Conservation (phyloP, 306 rosid genomes). For the Quercus alba region DNA sequence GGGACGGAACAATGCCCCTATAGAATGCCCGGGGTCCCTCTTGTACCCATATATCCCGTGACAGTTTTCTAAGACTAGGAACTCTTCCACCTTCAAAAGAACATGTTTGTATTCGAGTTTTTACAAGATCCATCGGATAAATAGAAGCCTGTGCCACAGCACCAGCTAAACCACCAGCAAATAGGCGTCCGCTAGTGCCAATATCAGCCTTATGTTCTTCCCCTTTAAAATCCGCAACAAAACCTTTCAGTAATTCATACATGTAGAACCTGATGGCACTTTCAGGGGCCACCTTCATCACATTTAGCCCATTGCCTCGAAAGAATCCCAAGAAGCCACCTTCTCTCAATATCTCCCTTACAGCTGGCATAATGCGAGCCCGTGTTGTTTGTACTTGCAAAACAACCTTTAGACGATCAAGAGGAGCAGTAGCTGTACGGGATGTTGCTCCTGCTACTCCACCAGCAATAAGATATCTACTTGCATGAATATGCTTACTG, state of each 20-base stretch:
- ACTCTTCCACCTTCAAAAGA: conserved; percentile 53
- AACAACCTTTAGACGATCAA: conserved; percentile 82
- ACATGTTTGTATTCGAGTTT: conserved; percentile 80
- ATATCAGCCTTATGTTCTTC: conserved; percentile 46
- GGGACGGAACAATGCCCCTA: conserved; percentile 84
- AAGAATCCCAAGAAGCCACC: conserved; percentile 83
- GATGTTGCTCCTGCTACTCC: conserved; percentile 95
- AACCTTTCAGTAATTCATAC: conserved; percentile 68
- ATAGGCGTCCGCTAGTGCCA: conserved; percentile 64
- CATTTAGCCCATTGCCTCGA: conserved; percentile 91
- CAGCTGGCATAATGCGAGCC: conserved; percentile 66
- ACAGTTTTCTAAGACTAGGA: conserved; percentile 61
- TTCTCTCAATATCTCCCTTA: conserved; percentile 63
- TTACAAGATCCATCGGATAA: conserved; percentile 91
- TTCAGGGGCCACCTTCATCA: conserved; percentile 92
- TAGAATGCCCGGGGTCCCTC: conserved; percentile 95
- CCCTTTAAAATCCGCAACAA: conserved; percentile 50
- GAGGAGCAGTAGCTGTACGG: conserved; percentile 94
- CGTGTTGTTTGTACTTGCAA: conserved; percentile 79
- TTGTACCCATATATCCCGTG: conserved; percentile 76
- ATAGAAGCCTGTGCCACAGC: conserved; percentile 89
- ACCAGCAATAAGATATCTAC: conserved; percentile 88
- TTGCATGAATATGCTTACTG: conserved; percentile 76
- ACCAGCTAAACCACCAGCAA: conserved; percentile 91
- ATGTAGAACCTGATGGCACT: conserved; percentile 88